Conservation (phyloP, 1,284 basidiomycete species). For the Microbotryum scabiosae region DNA sequence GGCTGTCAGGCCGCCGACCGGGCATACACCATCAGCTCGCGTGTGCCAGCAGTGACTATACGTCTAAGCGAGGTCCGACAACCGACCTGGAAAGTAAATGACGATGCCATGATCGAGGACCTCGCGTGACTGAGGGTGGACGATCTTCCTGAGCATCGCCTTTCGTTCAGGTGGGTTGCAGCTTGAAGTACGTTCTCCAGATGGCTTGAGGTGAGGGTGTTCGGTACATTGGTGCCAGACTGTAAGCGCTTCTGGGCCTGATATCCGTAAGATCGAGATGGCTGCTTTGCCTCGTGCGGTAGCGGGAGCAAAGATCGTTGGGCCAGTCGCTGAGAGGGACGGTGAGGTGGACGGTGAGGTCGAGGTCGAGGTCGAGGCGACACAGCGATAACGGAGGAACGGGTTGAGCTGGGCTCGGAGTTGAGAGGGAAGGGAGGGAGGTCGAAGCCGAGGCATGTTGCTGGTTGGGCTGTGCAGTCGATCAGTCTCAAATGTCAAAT, state of each 20-base stretch:
- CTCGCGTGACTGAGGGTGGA: slow-evolving; percentile 56
- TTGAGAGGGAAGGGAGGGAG: no score
- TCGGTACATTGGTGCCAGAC: slow-evolving; percentile 56
- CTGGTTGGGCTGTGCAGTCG: no score
- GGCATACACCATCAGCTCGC: background rate
- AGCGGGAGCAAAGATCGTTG: slow-evolving; percentile 76
- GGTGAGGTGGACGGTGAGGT: no score
- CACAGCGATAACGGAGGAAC: no score
- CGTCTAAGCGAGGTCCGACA: background rate
- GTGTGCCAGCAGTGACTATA: background rate
- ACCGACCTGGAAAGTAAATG: slow-evolving; percentile 66
- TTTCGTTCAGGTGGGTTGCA: slow-evolving; percentile 48
- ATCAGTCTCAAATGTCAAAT: no score
- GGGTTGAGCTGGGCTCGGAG: no score
- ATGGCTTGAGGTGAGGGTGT: slow-evolving; percentile 14
- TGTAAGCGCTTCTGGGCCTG: slow-evolving; percentile 57
- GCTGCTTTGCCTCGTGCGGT: slow-evolving; percentile 74
- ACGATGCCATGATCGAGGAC: slow-evolving; percentile 68
- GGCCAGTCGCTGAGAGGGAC: background rate
- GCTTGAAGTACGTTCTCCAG: background rate
- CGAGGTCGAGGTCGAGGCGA: no score
- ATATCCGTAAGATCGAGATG: slow-evolving; percentile 69
- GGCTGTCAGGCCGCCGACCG: slow-evolving; percentile 4
- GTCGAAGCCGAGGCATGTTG: no score
- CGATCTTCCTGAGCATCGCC: slow-evolving; percentile 59